Evolutionary conservation across 371 early-diverging fungal species (phyloP).

Genomic region (Rhizopus arrhizus): DNA sequence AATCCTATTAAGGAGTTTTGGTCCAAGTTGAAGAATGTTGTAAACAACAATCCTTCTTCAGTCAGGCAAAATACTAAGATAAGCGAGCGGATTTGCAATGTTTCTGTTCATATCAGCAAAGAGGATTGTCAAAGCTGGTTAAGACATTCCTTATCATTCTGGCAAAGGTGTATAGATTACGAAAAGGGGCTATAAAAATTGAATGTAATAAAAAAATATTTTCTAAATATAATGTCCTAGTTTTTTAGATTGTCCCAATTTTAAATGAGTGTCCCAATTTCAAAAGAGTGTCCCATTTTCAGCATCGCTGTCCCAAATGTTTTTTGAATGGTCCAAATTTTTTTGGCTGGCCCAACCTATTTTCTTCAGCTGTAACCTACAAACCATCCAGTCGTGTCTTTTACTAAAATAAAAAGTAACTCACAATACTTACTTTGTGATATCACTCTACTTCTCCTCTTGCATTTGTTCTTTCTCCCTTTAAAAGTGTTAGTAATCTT

Average conservation of each 20-base stretch:
- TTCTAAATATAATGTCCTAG: too few relatives aligned
- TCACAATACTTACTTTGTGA: too few relatives aligned
- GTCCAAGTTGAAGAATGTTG: constrained; percentile 19
- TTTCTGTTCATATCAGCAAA: constrained; percentile 6
- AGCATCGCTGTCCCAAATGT: background rate
- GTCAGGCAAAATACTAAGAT: constrained; percentile 9
- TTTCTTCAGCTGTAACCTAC: constrained; percentile 13
- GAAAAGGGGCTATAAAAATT: constrained; percentile 12
- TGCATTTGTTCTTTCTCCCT: too few relatives aligned
- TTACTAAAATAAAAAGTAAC: too few relatives aligned
- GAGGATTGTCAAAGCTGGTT: constrained; percentile 9
- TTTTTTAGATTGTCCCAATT: too few relatives aligned
- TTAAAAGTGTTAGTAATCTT: too few relatives aligned
- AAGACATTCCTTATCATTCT: constrained; percentile 10
- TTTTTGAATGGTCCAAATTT: background rate
- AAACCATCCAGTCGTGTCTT: too few relatives aligned
- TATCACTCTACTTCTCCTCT: too few relatives aligned
- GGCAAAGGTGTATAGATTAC: constrained; percentile 7
- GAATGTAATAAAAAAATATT: too few relatives aligned
- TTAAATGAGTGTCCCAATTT: too few relatives aligned
- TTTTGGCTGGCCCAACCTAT: constrained; percentile 9
- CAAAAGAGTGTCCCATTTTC: background rate
- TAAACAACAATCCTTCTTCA: constrained; percentile 12
- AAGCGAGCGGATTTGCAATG: constrained; percentile 7
- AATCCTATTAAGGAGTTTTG: constrained; percentile 31